Conservation (phyloP, 2,329 filamentous ascomycete genomes). For the Aspergillus fructus region DNA sequence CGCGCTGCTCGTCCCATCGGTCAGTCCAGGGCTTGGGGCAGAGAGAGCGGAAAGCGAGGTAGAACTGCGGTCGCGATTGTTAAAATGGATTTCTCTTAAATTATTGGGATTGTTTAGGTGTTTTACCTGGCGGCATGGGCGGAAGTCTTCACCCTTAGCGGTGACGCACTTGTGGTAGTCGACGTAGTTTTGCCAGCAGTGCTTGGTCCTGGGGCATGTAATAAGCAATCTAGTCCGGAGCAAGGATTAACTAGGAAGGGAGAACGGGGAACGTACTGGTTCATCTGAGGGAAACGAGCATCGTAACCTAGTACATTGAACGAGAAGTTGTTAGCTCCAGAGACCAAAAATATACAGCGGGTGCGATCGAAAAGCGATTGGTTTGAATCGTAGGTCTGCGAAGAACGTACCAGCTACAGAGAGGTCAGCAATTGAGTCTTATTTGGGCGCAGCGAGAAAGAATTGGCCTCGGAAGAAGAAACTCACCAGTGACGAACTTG, state of each 20-base stretch:
- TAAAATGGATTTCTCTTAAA: background rate
- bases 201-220: constrained; percentile 66
- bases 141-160: constrained; percentile 98
- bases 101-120: background rate
- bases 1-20: constrained; percentile 97
- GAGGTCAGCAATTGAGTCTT: constrained; percentile 42
- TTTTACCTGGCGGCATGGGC: constrained; percentile 88
- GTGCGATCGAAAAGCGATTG: constrained; percentile 9
- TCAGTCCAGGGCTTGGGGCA: constrained; percentile 93
- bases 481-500: constrained; percentile 99
- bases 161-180: constrained; percentile 99
- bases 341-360: constrained; percentile 8
- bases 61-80: constrained; percentile 65
- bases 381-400: constrained; percentile 14
- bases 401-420: constrained; percentile 49
- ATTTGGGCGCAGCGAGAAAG: constrained; percentile 24
- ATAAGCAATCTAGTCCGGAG: background rate
- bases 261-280: constrained; percentile 52
- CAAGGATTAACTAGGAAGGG: background rate
- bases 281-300: constrained; percentile 97
- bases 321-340: constrained; percentile 8
- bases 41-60: constrained; percentile 91
- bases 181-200: constrained; percentile 99
- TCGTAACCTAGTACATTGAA: constrained; percentile 73
- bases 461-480: constrained; percentile 18